A percentile compares a stretch with the other conserved stretches of the same genome.
phyloP scores from a whole-genome alignment of 2,329 filamentous ascomycete genomes.

The Cladophialophora psammophila region DNA sequence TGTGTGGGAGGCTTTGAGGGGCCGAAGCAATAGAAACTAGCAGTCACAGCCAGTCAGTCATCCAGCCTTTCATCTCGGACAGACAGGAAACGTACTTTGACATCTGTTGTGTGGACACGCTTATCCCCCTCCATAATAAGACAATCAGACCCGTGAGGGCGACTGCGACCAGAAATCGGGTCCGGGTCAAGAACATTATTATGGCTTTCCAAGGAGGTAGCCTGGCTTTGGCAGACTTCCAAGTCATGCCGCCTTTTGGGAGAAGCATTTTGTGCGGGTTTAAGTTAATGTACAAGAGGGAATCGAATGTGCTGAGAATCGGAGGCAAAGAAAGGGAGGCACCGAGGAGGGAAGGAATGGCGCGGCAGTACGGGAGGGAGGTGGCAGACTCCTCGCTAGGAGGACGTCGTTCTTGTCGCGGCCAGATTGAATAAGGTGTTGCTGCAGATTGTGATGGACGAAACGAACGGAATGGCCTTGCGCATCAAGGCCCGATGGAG shows the following conservation, averaged over 20 bases:
- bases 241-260: conserved; percentile 86
- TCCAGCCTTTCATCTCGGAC: not conserved
- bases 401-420: conserved; percentile 30
- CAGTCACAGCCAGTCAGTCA: conserved; percentile 26
- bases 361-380: conserved; percentile 5
- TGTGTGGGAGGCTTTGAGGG: conserved; percentile 94
- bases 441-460: conserved; percentile 9
- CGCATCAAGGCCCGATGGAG: conserved; percentile 24
- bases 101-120: conserved; percentile 82
- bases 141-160: conserved; percentile 74
- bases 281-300: conserved; percentile 5
- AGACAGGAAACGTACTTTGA: conserved; percentile 72
- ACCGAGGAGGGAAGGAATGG: conserved; percentile 3
- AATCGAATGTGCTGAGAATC: conserved; percentile 7
- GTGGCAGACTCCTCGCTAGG: conserved; percentile 29
- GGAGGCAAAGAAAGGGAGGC: conserved; percentile 12
- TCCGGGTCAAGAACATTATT: conserved; percentile 74
- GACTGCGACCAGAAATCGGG: conserved; percentile 77
- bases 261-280: conserved; percentile 74
- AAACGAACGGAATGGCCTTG: conserved; percentile 36
- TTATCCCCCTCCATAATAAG: conserved; percentile 87
- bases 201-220: conserved; percentile 79
- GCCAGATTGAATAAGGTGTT: conserved; percentile 27
- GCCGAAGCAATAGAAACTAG: conserved; percentile 96
- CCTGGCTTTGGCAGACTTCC: conserved; percentile 85